phyloP scores from a whole-genome alignment of 2,329 filamentous ascomycete genomes.

The Xylaria sp. region DNA sequence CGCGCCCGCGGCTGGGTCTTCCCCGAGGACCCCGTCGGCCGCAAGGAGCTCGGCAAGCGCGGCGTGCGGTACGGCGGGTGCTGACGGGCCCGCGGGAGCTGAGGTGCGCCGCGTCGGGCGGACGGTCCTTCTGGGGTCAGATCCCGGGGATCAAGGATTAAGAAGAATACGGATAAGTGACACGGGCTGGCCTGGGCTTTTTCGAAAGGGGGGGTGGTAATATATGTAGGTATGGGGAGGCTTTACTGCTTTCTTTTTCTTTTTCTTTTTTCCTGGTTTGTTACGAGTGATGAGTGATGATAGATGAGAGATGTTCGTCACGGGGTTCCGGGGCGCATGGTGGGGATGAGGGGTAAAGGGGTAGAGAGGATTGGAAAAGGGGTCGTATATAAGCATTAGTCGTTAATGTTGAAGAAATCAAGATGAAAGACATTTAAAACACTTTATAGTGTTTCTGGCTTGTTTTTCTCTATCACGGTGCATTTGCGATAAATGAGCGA shows the following conservation, averaged over 20 bases:
- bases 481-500: no score
- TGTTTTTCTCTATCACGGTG: no score
- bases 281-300: slow-evolving; percentile 23
- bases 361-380: not conserved
- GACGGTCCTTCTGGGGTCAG: no score
- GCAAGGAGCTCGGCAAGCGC: slow-evolving; percentile 71
- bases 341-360: not conserved
- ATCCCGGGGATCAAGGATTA: not conserved
- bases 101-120: no score
- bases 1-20: slow-evolving; percentile 72
- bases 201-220: no score
- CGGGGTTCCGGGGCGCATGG: not conserved
- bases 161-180: not conserved
- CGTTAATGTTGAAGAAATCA: not conserved
- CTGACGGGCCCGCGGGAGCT: no score
- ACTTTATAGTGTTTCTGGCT: no score
- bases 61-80: slow-evolving; percentile 60
- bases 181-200: no score
- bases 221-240: no score
- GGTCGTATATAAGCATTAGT: not conserved
- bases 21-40: slow-evolving; percentile 72
- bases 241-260: no score
- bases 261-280: no score
- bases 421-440: not conserved
- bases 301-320: slow-evolving; percentile 9